These are phyloP conservation scores for Anthoceros angustus DNA, from an alignment of 225 moss, liverwort and hornwort genomes.

Conservation along the genomic window DNA sequence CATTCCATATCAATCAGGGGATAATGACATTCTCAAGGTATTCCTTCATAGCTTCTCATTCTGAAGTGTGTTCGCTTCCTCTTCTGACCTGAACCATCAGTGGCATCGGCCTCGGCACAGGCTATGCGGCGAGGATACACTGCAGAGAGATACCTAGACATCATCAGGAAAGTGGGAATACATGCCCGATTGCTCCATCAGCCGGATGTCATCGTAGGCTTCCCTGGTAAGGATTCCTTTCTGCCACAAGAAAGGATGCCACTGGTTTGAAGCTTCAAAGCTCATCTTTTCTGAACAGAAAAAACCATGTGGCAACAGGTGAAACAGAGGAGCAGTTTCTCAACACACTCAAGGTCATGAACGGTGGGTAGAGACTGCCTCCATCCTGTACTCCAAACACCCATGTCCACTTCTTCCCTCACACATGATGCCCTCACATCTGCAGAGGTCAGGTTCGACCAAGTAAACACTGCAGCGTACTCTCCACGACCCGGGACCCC, in stretches of 20 bases:
- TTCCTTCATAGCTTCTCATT: neutral
- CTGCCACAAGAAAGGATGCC: neutral
- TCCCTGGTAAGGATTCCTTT: neutral
- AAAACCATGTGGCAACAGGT: neutral
- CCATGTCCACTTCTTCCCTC: neutral
- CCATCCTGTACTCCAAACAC: neutral
- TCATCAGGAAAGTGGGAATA: neutral
- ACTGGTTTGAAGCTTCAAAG: neutral
- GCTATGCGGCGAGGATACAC: neutral
- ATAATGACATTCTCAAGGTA: constrained; percentile 4
- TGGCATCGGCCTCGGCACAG: neutral
- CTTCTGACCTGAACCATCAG: neutral
- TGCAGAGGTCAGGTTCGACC: neutral
- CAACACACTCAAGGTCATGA: neutral
- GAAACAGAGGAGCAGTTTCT: constrained; percentile 1
- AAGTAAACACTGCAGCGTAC: neutral
- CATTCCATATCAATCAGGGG: constrained; percentile 3
- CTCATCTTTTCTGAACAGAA: neutral
- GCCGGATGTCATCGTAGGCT: constrained; percentile 4
- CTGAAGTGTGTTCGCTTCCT: neutral
- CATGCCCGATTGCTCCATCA: constrained; percentile 3
- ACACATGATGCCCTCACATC: neutral
- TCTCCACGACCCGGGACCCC: neutral
- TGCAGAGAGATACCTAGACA: neutral
- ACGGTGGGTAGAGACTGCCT: neutral